Evolutionary conservation across 345 rosid genomes (phyloP).

Genomic region (Geranium rotundifolium): DNA sequence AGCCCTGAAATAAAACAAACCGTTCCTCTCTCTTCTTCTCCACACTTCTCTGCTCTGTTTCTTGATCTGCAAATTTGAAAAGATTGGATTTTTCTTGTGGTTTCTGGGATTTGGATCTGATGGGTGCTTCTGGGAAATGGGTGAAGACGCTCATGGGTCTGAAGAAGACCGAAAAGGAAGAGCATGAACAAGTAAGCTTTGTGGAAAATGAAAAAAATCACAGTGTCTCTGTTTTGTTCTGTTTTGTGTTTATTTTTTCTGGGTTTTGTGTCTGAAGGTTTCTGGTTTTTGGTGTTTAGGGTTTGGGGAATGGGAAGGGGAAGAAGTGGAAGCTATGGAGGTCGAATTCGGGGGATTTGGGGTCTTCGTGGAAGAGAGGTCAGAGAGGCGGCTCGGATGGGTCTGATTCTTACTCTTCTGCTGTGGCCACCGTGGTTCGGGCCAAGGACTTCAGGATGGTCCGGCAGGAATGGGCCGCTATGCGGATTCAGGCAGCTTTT

Average conservation of each 20-base stretch:
- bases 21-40: no score
- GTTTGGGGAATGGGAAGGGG: conserved; percentile 35
- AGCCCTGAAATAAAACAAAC: no score
- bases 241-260: not conserved
- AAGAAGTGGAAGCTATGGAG: conserved; percentile 90
- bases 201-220: no score
- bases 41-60: no score
- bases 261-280: no score
- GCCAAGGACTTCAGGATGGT: conserved; percentile 79
- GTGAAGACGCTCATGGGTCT: conserved; percentile 66
- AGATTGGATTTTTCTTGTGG: no score
- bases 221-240: not conserved
- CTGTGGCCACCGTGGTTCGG: conserved; percentile 68
- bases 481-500: conserved; percentile 84
- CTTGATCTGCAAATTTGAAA: no score
- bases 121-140: conserved; percentile 99
- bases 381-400: conserved; percentile 39
- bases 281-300: conserved; percentile 7
- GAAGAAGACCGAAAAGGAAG: conserved; percentile 55
- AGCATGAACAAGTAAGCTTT: conserved; percentile 38
- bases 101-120: no score
- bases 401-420: conserved; percentile 50
- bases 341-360: conserved; percentile 52
- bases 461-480: conserved; percentile 87
- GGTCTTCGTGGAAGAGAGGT: conserved; percentile 43